A percentile compares a stretch with the other conserved stretches of the same genome.
phyloP scores from a whole-genome alignment of 2,329 filamentous ascomycete genomes.

The Dactylellina leptospora region DNA sequence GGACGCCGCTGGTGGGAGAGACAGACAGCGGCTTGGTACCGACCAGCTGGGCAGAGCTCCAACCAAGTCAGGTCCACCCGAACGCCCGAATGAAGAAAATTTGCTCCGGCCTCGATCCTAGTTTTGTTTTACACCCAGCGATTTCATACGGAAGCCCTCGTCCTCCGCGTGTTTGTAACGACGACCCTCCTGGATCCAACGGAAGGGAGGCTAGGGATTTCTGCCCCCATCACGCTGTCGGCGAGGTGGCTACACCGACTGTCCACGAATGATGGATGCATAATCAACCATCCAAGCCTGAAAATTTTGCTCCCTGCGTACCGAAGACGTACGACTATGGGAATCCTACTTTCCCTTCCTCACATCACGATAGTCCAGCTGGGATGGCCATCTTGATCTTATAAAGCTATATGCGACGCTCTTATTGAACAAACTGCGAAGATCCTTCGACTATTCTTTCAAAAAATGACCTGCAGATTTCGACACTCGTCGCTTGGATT shows the following conservation, averaged over 20 bases:
- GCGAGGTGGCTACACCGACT: constrained; percentile 10
- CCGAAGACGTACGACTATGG: no score
- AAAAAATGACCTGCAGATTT: constrained; percentile 5
- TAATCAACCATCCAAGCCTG: constrained; percentile 12
- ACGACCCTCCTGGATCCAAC: background rate
- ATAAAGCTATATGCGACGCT: no score
- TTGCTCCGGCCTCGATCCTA: constrained; percentile 17
- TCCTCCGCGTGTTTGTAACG: constrained; percentile 4
- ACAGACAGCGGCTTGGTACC: constrained; percentile 32
- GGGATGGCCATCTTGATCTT: background rate
- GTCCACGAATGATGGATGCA: constrained; percentile 4
- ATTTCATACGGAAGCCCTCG: constrained; percentile 15
- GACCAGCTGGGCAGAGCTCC: constrained; percentile 22
- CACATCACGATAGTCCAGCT: constrained; percentile 6
- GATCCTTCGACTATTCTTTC: constrained; percentile 16
- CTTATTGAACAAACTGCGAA: background rate
- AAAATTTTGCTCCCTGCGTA: constrained; percentile 5
- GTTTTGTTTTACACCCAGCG: constrained; percentile 4
- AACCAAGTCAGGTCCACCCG: constrained; percentile 26
- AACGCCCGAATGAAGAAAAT: constrained; percentile 24
- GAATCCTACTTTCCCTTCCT: constrained; percentile 6
- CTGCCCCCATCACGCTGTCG: constrained; percentile 8
- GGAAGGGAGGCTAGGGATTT: constrained; percentile 15
- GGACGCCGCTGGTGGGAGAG: constrained; percentile 27
- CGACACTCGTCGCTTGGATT: constrained; percentile 34